Conservation (phyloP, 1,284 basidiomycete genomes). For the Chalciporus sp. region DNA sequence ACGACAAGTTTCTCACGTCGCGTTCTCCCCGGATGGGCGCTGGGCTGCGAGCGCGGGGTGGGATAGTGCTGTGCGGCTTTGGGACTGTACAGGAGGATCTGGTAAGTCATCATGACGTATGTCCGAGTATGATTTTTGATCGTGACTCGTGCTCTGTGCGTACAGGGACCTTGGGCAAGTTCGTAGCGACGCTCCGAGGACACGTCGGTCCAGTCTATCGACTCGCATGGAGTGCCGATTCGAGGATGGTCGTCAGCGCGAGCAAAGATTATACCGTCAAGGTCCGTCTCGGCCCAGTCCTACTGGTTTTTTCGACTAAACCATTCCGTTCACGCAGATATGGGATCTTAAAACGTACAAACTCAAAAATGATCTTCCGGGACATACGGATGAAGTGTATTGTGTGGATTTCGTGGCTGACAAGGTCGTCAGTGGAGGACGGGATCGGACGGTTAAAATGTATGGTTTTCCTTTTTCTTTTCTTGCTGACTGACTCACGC, state of each 20-base stretch:
- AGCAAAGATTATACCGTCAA: conserved; percentile 97
- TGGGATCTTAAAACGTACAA: conserved; percentile 97
- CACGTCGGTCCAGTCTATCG: conserved; percentile 96
- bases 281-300: conserved; percentile 46
- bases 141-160: not conserved
- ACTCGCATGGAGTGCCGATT: conserved; percentile 94
- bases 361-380: conserved; percentile 90
- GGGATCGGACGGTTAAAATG: conserved; percentile 76
- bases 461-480: conserved; percentile 24
- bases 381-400: conserved; percentile 98
- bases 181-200: conserved; percentile 87
- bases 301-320: not conserved
- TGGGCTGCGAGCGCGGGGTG: conserved; percentile 92
- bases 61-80: conserved; percentile 90
- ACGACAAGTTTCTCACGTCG: conserved; percentile 93
- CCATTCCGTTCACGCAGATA: conserved; percentile 53
- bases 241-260: conserved; percentile 88
- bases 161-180: conserved; percentile 84
- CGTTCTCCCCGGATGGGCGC: conserved; percentile 93
- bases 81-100: conserved; percentile 60
- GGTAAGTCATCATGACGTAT: conserved; percentile 3
- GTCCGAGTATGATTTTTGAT: not conserved
- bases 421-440: conserved; percentile 94
- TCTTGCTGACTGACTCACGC: conserved; percentile 3
- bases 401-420: conserved; percentile 98